These are phyloP conservation scores for Hymenoscyphus fructigenus DNA, from an alignment of 2,329 filamentous ascomycete genomes.

Conservation along the genomic window DNA sequence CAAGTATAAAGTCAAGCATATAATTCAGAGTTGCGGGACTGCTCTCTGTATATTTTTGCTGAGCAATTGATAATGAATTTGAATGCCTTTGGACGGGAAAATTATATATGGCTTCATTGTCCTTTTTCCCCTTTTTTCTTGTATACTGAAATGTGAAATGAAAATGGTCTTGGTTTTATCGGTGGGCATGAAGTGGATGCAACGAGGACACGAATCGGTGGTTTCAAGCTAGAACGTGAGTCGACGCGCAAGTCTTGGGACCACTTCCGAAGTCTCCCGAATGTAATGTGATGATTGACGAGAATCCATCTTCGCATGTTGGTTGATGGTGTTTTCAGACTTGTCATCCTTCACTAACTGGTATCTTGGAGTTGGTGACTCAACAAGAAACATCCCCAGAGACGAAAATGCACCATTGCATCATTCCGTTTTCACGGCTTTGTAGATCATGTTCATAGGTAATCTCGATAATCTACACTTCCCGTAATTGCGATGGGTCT, in stretches of 20 bases:
- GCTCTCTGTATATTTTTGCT: no score
- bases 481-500: background rate
- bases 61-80: conserved; percentile 15
- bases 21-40: no score
- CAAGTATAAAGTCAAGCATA: no score
- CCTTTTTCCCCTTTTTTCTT: background rate
- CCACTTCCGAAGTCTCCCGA: no score
- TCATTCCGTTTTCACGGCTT: background rate
- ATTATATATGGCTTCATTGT: no score
- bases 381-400: background rate
- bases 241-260: background rate
- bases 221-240: background rate
- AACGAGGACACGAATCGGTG: background rate
- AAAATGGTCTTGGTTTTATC: background rate
- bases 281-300: no score
- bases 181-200: background rate
- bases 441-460: background rate
- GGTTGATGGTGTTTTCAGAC: background rate
- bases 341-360: background rate
- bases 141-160: no score
- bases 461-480: background rate
- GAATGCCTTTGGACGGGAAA: conserved; percentile 6
- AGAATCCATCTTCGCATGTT: no score
- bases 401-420: background rate
- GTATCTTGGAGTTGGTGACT: background rate